Base-by-base conservation (phyloP, 2,329 filamentous ascomycete genomes). In the Orbilia blumenaviensis region DNA sequence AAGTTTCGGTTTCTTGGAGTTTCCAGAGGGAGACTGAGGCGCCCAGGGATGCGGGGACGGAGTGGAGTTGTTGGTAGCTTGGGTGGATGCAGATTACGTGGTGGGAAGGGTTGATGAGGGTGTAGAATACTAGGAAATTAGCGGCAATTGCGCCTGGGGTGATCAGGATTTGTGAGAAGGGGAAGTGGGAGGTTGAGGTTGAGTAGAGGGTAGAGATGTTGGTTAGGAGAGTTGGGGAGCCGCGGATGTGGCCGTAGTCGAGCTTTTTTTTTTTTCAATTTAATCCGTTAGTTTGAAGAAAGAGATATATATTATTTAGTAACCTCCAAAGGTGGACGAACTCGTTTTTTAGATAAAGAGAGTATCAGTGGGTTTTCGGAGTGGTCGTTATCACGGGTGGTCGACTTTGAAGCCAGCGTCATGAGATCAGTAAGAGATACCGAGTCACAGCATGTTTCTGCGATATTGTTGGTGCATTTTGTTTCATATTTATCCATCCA, bases 1-100 rank as follows among this genome's bases (percentile, higher is more conserved):
- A 86, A 56, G 92, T 86, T 21, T 88, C 85, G 41, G 87, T 85
- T 16, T 44, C 2, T 56, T 86, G 86, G 7, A 92, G 85, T 81
- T 88, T 89, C 93, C 93, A 96, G 9, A 94, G 82, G 44, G 89
- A 89, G 14, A 96, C 91, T 72, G 92, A 88, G 0, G 92, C 92
- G 0, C 93, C 92, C 3, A 96, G 84, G 38, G 89, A 90, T 78
- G 86, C 85, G 0, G 93, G 92, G 0, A 96, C 88, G 8, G 89
- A 85, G 81, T 94, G 95, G 0, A 96, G 86, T 80, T 95, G 92
- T 82, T 95, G 92, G 80, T 95, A 96, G 0, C 92, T 94, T 10
- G 93, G 93, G 81, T 93, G 92, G 71, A 95, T 91, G 80, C 92
- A 95, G 72, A 96, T 87, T 52, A 94, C 91, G 85, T 96, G 93